Evolutionary conservation across 2,329 filamentous ascomycete genomes (phyloP).

Genomic region (Zymoseptoria pseudotritici): DNA sequence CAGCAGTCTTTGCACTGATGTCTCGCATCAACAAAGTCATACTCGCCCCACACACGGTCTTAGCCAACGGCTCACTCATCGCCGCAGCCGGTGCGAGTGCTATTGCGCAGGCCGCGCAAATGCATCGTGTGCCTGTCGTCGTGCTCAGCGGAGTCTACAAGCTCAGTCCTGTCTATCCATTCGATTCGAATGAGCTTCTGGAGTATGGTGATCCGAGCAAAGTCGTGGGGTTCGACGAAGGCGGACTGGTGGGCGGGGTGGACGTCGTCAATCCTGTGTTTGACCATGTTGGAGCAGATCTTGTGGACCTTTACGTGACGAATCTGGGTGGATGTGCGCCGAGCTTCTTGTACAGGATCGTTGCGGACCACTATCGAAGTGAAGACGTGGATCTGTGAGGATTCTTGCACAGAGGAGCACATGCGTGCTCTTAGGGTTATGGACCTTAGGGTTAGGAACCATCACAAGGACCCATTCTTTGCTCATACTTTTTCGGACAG

Average conservation of each 20-base stretch:
- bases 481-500: too few species aligned
- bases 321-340: slow-evolving; percentile 68
- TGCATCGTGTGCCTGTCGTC: slow-evolving; percentile 75
- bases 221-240: slow-evolving; percentile 71
- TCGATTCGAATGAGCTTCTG: slow-evolving; percentile 71
- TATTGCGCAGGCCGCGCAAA: slow-evolving; percentile 76
- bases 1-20: slow-evolving; percentile 87
- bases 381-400: slow-evolving; percentile 55
- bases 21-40: slow-evolving; percentile 93
- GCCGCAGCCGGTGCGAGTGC: slow-evolving; percentile 76
- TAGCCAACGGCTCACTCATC: slow-evolving; percentile 80
- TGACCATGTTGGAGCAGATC: slow-evolving; percentile 71
- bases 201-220: slow-evolving; percentile 78
- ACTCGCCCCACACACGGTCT: slow-evolving; percentile 75
- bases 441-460: too few species aligned
- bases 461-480: too few species aligned
- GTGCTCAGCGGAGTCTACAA: slow-evolving; percentile 90
- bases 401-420: neutral
- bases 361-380: slow-evolving; percentile 66
- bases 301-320: slow-evolving; percentile 76
- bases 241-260: slow-evolving; percentile 67
- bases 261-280: slow-evolving; percentile 72
- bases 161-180: slow-evolving; percentile 81
- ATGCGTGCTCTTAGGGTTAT: too few species aligned
- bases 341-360: slow-evolving; percentile 65